Conservation (phyloP, 116 monocot species). For the Zostera marina region DNA sequence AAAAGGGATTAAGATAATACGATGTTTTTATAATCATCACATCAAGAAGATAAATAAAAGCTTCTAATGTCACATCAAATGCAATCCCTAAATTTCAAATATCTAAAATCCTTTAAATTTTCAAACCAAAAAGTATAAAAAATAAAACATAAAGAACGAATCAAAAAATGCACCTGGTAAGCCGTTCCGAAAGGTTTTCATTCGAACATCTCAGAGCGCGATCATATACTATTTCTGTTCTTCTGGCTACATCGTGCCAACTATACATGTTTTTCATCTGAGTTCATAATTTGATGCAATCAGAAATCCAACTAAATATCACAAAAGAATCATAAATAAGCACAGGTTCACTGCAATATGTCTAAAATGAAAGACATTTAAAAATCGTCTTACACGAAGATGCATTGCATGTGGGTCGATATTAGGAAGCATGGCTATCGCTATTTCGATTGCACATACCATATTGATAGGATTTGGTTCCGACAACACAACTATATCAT, state of each 20-base stretch:
- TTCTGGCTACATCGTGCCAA: constrained; percentile 95
- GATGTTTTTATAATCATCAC: too few relatives aligned
- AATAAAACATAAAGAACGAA: too few relatives aligned
- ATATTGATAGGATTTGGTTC: constrained; percentile 79
- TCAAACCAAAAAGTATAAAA: too few relatives aligned
- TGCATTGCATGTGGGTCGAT: constrained; percentile 88
- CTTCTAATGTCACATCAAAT: too few relatives aligned
- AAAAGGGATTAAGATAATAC: too few relatives aligned
- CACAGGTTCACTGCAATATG: not conserved
- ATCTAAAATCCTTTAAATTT: too few relatives aligned
- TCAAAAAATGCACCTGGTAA: constrained; percentile 35
- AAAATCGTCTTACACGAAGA: constrained; percentile 5
- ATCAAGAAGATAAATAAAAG: too few relatives aligned
- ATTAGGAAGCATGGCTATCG: constrained; percentile 67
- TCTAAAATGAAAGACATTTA: not conserved
- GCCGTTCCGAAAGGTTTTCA: constrained; percentile 49
- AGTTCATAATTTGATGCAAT: constrained; percentile 3
- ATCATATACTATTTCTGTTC: constrained; percentile 86
- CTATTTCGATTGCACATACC: constrained; percentile 62
- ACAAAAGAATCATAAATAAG: not conserved
- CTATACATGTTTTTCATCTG: constrained; percentile 90
- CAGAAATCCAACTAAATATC: not conserved
- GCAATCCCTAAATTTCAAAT: too few relatives aligned
- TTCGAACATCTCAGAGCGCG: constrained; percentile 39
- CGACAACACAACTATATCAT: constrained; percentile 94